Conservation (phyloP, 352 stramenopile species). For the Phytophthora pinifolia region DNA sequence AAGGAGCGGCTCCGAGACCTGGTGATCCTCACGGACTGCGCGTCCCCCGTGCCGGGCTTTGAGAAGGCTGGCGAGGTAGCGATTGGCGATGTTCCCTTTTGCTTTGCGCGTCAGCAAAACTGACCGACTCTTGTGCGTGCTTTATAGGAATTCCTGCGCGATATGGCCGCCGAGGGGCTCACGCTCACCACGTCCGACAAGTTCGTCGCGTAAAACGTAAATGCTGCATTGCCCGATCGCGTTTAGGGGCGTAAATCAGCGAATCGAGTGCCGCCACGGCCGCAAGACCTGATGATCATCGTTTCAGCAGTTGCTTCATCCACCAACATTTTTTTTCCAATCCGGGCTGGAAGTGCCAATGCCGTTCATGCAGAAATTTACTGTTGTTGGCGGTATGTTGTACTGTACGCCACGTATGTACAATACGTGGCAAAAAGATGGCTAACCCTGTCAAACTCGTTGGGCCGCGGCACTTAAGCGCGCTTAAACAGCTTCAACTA, state of each 20-base stretch:
- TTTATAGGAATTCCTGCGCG: constrained; percentile 51
- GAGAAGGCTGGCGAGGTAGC: constrained; percentile 63
- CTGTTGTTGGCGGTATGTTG: too few species aligned
- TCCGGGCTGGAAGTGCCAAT: neutral
- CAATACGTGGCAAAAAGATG: constrained; percentile 27
- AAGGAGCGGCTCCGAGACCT: constrained; percentile 62
- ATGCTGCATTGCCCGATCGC: neutral
- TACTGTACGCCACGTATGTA: too few species aligned
- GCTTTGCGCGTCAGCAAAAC: constrained; percentile 2
- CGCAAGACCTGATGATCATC: constrained; percentile 1
- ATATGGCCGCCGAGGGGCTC: constrained; percentile 63
- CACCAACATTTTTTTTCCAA: neutral
- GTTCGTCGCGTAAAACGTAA: constrained; percentile 32
- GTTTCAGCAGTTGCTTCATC: constrained; percentile 7
- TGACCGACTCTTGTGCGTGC: constrained; percentile 9
- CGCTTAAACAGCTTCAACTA: constrained; percentile 33
- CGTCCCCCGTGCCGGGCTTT: constrained; percentile 72
- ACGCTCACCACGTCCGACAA: constrained; percentile 59
- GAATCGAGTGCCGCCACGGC: neutral
- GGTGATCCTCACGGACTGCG: constrained; percentile 78
- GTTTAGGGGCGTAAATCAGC: neutral
- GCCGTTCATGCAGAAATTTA: constrained; percentile 14
- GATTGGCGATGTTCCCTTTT: constrained; percentile 6
- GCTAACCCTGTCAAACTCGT: constrained; percentile 24
- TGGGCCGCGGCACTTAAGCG: constrained; percentile 24